Evolutionary conservation across 805 yeast genomes (phyloP).

Genomic region (Wickerhamiella kurtzmanii): DNA sequence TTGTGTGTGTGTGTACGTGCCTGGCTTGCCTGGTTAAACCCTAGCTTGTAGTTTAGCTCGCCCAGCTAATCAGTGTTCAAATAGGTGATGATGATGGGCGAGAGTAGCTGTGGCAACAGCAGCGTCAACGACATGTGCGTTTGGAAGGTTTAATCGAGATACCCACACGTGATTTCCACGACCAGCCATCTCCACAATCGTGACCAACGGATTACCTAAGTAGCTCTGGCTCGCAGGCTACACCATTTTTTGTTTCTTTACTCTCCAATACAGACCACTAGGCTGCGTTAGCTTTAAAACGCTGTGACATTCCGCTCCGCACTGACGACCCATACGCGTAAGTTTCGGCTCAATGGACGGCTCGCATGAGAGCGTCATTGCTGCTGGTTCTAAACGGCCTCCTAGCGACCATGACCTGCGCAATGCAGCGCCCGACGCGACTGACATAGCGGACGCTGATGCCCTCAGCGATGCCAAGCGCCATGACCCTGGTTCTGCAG

Average conservation of each 20-base stretch:
- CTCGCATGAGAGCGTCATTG: not conserved
- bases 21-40: too few relatives aligned
- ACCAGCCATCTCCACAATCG: not conserved
- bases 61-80: too few relatives aligned
- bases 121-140: too few relatives aligned
- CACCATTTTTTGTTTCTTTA: not conserved
- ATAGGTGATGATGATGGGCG: too few relatives aligned
- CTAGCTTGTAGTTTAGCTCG: too few relatives aligned
- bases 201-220: not conserved
- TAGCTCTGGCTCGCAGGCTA: not conserved
- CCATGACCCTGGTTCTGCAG: not conserved
- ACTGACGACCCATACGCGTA: not conserved
- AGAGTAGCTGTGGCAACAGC: too few relatives aligned
- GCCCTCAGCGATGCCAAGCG: slow-evolving; percentile 3
- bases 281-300: not conserved
- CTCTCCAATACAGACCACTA: not conserved
- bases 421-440: slow-evolving; percentile 1
- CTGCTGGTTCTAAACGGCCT: slow-evolving; percentile 2
- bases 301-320: not conserved
- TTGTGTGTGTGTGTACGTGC: too few relatives aligned
- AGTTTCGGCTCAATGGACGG: not conserved
- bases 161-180: not conserved
- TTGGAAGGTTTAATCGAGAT: too few relatives aligned
- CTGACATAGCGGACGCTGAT: slow-evolving; percentile 1
- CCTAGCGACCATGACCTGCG: slow-evolving; percentile 2